Evolutionary conservation across 2,329 filamentous ascomycete species (phyloP).

Genomic region (Fusarium clavum): DNA sequence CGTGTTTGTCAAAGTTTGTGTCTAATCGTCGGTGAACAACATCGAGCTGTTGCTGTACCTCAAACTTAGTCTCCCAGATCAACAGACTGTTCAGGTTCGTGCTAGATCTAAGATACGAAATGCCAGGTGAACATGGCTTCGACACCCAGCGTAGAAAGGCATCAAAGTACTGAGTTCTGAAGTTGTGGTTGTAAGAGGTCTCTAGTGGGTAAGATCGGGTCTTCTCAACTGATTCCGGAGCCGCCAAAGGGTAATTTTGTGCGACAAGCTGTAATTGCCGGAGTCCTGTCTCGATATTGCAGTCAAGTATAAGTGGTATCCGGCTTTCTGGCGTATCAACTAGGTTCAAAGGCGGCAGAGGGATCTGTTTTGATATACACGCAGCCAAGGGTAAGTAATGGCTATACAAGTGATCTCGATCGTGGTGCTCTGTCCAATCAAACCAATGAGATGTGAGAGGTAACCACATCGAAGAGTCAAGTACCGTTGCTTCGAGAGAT

Average conservation of each 20-base stretch:
- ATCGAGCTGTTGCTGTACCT: not conserved
- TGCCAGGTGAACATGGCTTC: not conserved
- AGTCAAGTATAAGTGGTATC: not conserved
- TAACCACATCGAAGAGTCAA: not conserved
- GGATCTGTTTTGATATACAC: not conserved
- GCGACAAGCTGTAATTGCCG: not conserved
- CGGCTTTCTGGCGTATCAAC: accelerated
- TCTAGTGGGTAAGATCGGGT: not conserved
- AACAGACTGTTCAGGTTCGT: accelerated
- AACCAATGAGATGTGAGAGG: not conserved
- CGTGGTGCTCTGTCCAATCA: not conserved
- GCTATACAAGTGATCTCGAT: accelerated
- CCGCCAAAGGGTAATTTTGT: accelerated
- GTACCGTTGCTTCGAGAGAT: accelerated
- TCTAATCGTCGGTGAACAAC: not conserved
- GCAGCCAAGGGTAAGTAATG: not conserved
- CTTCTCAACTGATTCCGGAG: not conserved
- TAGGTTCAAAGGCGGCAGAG: not conserved
- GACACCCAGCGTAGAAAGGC: not conserved
- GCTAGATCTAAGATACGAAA: not conserved
- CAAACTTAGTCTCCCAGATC: not conserved
- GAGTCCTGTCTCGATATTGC: not conserved
- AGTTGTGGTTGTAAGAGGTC: too few relatives aligned
- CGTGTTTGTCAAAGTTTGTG: not conserved
- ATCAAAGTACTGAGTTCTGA: accelerated